Percentiles rank a stretch among this genome's conserved stretches.
phyloP scores from a whole-genome alignment of 108 stramenopile species.

The Chaetoceros muelleri region DNA sequence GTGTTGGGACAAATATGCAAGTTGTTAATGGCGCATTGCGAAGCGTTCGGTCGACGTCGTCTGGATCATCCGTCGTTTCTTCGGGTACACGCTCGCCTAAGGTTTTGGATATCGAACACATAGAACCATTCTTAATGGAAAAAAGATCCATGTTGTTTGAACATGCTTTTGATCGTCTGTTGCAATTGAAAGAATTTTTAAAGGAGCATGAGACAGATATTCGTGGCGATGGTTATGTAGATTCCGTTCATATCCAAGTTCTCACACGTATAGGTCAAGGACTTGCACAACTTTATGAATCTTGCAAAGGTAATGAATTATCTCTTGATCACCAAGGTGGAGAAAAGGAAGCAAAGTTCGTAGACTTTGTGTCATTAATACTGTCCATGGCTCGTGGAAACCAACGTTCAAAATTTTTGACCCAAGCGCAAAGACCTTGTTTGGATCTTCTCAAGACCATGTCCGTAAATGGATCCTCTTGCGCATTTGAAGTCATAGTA shows the following conservation, averaged over 20 bases:
- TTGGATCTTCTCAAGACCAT: constrained; percentile 55
- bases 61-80: constrained; percentile 1
- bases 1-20: constrained; percentile 82
- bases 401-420: constrained; percentile 40
- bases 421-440: constrained; percentile 60
- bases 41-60: constrained; percentile 32
- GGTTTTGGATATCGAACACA: constrained; percentile 16
- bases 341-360: constrained; percentile 47
- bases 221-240: constrained; percentile 17
- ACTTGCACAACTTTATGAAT: constrained; percentile 70
- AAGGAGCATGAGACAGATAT: constrained; percentile 15
- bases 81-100: constrained; percentile 3
- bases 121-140: constrained; percentile 9
- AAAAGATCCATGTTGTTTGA: constrained; percentile 31
- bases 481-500: constrained; percentile 40
- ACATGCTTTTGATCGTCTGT: constrained; percentile 46
- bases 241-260: constrained; percentile 51
- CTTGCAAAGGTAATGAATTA: constrained; percentile 68
- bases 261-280: constrained; percentile 44
- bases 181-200: constrained; percentile 38
- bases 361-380: constrained; percentile 35
- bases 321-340: constrained; percentile 6
- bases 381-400: constrained; percentile 25
- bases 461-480: constrained; percentile 46
- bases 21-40: constrained; percentile 79